phyloP scores from a whole-genome alignment of 257 asterid genomes.

The Cordia subcordata region DNA sequence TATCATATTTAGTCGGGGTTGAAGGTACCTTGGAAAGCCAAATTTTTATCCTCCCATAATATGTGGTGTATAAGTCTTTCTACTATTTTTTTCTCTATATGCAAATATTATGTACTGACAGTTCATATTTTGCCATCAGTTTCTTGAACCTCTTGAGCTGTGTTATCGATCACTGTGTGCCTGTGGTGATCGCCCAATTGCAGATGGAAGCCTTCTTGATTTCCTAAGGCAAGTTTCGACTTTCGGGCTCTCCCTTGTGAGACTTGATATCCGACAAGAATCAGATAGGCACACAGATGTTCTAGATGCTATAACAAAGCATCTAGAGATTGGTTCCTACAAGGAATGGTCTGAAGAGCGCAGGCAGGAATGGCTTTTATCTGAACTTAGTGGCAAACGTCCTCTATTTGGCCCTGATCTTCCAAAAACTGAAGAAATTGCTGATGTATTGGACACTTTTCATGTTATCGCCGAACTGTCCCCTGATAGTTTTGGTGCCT shows the following conservation, averaged over 20 bases:
- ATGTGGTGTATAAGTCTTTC: too few relatives aligned
- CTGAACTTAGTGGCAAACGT: conserved; percentile 81
- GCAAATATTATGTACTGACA: background rate
- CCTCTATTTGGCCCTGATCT: conserved; percentile 90
- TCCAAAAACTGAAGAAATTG: conserved; percentile 81
- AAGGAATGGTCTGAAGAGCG: conserved; percentile 81
- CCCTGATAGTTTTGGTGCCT: conserved; percentile 75
- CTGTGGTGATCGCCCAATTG: conserved; percentile 79
- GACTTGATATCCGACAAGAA: conserved; percentile 94
- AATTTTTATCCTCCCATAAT: too few relatives aligned
- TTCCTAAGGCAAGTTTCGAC: conserved; percentile 92
- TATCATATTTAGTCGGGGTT: too few relatives aligned
- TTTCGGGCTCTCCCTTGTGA: conserved; percentile 82
- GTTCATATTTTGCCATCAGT: conserved; percentile 34
- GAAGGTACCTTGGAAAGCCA: too few relatives aligned
- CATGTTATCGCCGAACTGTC: conserved; percentile 81
- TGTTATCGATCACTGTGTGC: conserved; percentile 87
- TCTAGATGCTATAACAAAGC: conserved; percentile 74
- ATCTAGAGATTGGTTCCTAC: conserved; percentile 87
- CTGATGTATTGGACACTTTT: conserved; percentile 79
- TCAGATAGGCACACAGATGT: conserved; percentile 93
- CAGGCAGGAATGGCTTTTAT: conserved; percentile 88
- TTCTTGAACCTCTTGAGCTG: conserved; percentile 92
- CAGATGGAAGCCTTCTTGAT: conserved; percentile 97
- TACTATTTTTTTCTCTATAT: too few relatives aligned